Evolutionary conservation across 768 basidiomycete genomes (phyloP).

Genomic region (Tulasnella sp.): DNA sequence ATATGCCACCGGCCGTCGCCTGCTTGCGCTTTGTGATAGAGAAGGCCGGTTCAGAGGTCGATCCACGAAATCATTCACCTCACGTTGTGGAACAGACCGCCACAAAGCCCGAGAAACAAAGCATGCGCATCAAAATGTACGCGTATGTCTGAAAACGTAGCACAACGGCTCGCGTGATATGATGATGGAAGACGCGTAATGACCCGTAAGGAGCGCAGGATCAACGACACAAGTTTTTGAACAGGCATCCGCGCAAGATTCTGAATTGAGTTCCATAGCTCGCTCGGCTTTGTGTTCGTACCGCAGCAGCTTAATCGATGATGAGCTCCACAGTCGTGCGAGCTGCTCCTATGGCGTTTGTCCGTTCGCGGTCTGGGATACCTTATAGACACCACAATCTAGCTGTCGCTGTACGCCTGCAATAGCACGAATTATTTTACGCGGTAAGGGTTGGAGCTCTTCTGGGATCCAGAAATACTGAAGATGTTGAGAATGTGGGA

Average conservation of each 20-base stretch:
- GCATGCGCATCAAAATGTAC: neutral
- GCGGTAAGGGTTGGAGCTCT: constrained; percentile 31
- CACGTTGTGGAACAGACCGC: constrained; percentile 84
- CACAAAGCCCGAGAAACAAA: constrained; percentile 63
- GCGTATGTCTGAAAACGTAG: neutral
- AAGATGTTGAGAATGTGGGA: constrained; percentile 60
- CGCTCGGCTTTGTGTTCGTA: constrained; percentile 63
- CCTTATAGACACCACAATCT: constrained; percentile 47
- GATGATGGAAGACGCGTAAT: constrained; percentile 74
- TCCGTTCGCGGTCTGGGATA: neutral
- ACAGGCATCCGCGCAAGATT: constrained; percentile 88
- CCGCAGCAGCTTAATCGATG: constrained; percentile 43
- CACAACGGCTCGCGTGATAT: constrained; percentile 56
- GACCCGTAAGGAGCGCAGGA: constrained; percentile 79
- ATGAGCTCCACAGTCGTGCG: constrained; percentile 38
- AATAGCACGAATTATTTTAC: constrained; percentile 64
- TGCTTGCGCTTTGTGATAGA: no score
- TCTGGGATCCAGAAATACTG: constrained; percentile 25
- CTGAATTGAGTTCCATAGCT: constrained; percentile 84
- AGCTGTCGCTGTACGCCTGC: constrained; percentile 53
- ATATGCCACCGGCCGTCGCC: no score
- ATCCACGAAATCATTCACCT: constrained; percentile 40
- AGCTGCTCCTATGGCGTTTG: constrained; percentile 22
- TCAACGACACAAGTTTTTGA: constrained; percentile 98
- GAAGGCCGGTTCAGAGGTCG: no score